Evolutionary conservation across 2,329 filamentous ascomycete species (phyloP).

Genomic region (Paecilomyces formosus): DNA sequence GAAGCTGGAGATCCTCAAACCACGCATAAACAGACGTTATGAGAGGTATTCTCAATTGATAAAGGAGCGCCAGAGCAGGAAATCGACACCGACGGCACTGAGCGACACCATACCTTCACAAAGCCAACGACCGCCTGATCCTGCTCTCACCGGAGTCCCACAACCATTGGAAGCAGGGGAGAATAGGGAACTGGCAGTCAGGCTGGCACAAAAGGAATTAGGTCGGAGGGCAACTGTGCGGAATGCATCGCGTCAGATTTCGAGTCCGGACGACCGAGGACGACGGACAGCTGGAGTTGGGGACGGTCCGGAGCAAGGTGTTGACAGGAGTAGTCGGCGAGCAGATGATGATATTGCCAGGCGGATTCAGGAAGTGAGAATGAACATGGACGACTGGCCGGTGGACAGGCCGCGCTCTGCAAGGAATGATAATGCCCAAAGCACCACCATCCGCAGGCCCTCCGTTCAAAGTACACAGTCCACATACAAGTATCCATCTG

Average conservation of each 20-base stretch:
- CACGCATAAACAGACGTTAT: conserved; percentile 64
- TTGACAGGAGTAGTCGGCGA: conserved; percentile 23
- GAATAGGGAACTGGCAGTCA: conserved; percentile 67
- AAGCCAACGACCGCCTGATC: conserved; percentile 38
- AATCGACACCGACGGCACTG: conserved; percentile 14
- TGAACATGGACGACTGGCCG: conserved; percentile 26
- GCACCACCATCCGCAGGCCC: conserved; percentile 2
- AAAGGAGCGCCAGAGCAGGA: conserved; percentile 37
- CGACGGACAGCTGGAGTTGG: conserved; percentile 48
- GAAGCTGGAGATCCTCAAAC: conserved; percentile 71
- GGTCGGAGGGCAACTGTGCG: conserved; percentile 57
- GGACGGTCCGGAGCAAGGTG: conserved; percentile 45
- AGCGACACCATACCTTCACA: conserved; percentile 7
- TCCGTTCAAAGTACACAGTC: conserved; percentile 10
- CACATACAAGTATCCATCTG: conserved; percentile 36
- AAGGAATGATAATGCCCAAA: conserved; percentile 5
- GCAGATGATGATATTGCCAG: conserved; percentile 41
- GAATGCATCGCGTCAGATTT: conserved; percentile 49
- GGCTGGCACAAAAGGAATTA: conserved; percentile 67
- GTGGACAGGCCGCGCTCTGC: conserved; percentile 2
- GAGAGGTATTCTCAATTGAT: conserved; percentile 56
- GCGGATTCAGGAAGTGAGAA: conserved; percentile 46
- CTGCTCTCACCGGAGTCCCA: conserved; percentile 51
- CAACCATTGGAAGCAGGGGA: conserved; percentile 62
- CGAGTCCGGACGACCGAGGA: conserved; percentile 50